A percentile compares a stretch with the other conserved stretches of the same genome.
These are phyloP conservation scores for Apiotrichum gamsii DNA, from an alignment of 1,284 basidiomycete genomes.

Conservation along the genomic window DNA sequence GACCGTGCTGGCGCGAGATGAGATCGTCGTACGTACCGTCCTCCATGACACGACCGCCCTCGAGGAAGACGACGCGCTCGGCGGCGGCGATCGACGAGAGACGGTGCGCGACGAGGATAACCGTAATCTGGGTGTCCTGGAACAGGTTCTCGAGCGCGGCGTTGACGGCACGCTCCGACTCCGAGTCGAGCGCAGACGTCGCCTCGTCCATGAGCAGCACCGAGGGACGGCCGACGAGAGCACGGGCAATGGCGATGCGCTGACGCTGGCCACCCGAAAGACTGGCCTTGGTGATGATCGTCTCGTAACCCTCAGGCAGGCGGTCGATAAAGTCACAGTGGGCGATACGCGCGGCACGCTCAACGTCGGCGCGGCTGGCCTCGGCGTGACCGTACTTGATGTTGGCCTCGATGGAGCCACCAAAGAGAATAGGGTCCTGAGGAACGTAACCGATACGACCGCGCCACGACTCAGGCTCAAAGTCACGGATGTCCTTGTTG, in stretches of 20 bases:
- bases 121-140: slow-evolving; percentile 48
- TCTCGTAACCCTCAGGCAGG: slow-evolving; percentile 43
- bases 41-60: slow-evolving; percentile 49
- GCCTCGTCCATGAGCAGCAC: slow-evolving; percentile 49
- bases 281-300: slow-evolving; percentile 44
- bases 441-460: slow-evolving; percentile 63
- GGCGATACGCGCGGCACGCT: slow-evolving; percentile 36
- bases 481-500: slow-evolving; percentile 67
- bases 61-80: slow-evolving; percentile 49
- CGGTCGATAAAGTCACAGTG: slow-evolving; percentile 45
- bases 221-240: slow-evolving; percentile 49
- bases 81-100: slow-evolving; percentile 51
- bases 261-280: slow-evolving; percentile 50
- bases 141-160: slow-evolving; percentile 49
- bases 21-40: slow-evolving; percentile 49
- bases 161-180: slow-evolving; percentile 45
- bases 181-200: slow-evolving; percentile 39
- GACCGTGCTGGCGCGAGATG: slow-evolving; percentile 34
- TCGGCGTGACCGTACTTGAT: slow-evolving; percentile 54
- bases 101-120: slow-evolving; percentile 52
- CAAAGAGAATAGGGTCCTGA: slow-evolving; percentile 67
- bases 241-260: slow-evolving; percentile 51
- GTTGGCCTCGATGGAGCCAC: slow-evolving; percentile 68
- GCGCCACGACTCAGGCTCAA: slow-evolving; percentile 68
- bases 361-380: slow-evolving; percentile 35